Conservation (phyloP, 2,329 filamentous ascomycete species). For the Botrytis medusae region DNA sequence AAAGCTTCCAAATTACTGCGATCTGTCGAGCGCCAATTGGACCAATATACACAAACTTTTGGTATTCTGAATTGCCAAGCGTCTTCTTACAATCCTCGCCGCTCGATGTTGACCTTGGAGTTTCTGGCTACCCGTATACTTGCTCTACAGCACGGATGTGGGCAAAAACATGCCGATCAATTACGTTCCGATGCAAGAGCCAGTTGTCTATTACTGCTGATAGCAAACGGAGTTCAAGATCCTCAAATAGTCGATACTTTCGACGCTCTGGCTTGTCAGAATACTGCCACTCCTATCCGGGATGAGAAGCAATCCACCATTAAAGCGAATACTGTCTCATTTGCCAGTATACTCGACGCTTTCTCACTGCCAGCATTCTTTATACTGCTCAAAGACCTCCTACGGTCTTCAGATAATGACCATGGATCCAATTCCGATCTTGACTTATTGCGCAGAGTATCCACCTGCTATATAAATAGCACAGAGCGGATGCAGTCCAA, state of each 20-base stretch:
- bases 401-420: neutral
- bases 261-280: neutral
- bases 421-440: neutral
- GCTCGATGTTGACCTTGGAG: conserved; percentile 6
- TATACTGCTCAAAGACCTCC: neutral
- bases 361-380: conserved; percentile 9
- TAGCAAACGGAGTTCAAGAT: conserved; percentile 5
- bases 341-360: conserved; percentile 7
- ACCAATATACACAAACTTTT: neutral
- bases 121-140: conserved; percentile 21
- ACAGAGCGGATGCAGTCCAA: conserved; percentile 22
- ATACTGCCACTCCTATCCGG: neutral
- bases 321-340: neutral
- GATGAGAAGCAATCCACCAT: neutral
- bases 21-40: neutral
- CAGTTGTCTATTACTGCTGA: conserved; percentile 9
- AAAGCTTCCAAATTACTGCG: neutral
- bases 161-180: conserved; percentile 13
- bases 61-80: neutral
- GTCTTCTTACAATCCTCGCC: neutral
- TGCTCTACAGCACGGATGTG: conserved; percentile 14
- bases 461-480: conserved; percentile 16
- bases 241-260: neutral
- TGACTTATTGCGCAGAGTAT: conserved; percentile 12
- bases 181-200: conserved; percentile 18